phyloP scores from a whole-genome alignment of 208 protist genomes.

The Leishmania turanica region DNA sequence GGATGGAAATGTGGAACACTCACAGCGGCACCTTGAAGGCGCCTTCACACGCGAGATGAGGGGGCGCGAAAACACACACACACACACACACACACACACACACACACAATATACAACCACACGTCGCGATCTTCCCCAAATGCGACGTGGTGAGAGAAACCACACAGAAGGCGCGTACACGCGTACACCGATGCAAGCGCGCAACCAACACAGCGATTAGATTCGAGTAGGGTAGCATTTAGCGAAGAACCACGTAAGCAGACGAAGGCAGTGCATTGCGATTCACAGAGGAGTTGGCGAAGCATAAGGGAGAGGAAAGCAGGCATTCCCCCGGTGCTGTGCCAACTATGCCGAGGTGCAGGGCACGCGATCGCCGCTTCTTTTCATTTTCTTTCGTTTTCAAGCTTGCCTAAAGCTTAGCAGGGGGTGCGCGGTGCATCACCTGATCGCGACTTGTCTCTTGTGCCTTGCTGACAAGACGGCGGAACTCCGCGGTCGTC shows the following conservation, averaged over 20 bases:
- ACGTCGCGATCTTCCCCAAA: background rate
- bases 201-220: background rate
- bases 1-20: no score
- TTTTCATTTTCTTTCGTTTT: conserved; percentile 1
- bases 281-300: background rate
- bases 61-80: background rate
- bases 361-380: background rate
- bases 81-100: background rate
- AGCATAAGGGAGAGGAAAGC: background rate
- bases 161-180: background rate
- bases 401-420: conserved; percentile 25
- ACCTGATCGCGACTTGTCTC: conserved; percentile 22
- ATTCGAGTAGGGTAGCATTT: background rate
- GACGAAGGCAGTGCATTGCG: background rate
- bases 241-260: no score
- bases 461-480: conserved; percentile 33
- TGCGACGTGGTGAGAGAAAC: background rate
- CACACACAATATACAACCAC: background rate
- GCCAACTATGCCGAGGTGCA: background rate
- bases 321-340: background rate
- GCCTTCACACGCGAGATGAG: background rate
- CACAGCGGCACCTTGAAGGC: background rate
- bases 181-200: background rate
- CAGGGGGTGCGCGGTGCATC: conserved; percentile 2
- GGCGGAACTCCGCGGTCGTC: conserved; percentile 26